Evolutionary conservation across 2,329 filamentous ascomycete species (phyloP), one percentile per base, ranked within the genome.

Genomic region (Colletotrichum somersetense): DNA sequence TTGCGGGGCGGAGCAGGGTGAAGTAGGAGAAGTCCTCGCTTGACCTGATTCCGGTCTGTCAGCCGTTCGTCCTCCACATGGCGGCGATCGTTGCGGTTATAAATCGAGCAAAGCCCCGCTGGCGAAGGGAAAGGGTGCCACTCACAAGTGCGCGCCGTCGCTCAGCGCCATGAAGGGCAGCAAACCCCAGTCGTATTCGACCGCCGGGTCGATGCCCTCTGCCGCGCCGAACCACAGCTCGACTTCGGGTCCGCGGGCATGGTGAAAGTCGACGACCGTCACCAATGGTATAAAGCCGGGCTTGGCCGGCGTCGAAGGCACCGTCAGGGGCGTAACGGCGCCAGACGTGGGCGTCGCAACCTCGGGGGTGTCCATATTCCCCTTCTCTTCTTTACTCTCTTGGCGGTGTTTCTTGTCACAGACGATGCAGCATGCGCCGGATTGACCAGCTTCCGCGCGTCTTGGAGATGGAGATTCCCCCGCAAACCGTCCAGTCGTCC

Each of bases 1-100:
- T 86, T 66, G 86, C 87, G 58, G 91, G 90, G 40, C 90, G 89
- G 71, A 94, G 88, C 63, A 99, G 90, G 11, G 96, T 98, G 81
- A 99, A 99, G 85, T 99, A 99, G 63, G 95, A 98, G 85, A 98
- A 99, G 83, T 98, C 96, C 83, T 99, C 96, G 70, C 92, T 92
- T 30, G 93, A 91, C 67, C 93, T 96, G 78, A 33, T 44, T 16
- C n/a, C 35, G n/a, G 30, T 38, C n/a, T 33, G 26, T 75, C 67
- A 74, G 58, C 53, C 57, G 14, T 11, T 58, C 35, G 35, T 18
- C 44, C 33, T 30, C 35, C n/a, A n/a, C 8, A 56, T 16, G 6
- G 44, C 61, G 38, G 23, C 23, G 35, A 30, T 2, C 35, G 2
- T 26, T 20, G 30, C n/a, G 20, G 11, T 33, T 14, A 12, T 12